Conservation (phyloP, 2,329 filamentous ascomycete genomes). For the Microdochium trichocladiopsis region DNA sequence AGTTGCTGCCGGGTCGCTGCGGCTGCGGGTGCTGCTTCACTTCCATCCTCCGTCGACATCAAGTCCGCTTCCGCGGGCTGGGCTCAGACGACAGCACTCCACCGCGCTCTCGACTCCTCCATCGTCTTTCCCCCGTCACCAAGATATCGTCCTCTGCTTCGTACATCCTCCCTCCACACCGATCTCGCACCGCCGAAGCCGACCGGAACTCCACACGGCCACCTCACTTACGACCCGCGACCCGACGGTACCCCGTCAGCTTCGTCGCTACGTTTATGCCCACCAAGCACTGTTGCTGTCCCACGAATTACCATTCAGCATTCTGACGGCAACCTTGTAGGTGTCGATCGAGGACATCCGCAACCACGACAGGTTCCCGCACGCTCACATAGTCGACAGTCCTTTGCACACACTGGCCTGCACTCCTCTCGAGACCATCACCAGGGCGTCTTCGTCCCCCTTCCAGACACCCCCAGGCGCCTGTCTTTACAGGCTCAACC, state of each 20-base stretch:
- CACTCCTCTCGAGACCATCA: not conserved
- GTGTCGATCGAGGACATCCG: not conserved
- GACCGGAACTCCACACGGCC: not conserved
- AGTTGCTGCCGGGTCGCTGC: too few relatives aligned
- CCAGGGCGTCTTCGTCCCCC: constrained; percentile 7
- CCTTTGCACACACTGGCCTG: too few relatives aligned
- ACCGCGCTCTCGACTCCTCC: not conserved
- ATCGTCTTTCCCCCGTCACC: not conserved
- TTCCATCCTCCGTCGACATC: not conserved
- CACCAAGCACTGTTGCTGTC: not conserved
- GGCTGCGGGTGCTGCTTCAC: too few relatives aligned
- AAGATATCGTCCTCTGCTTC: not conserved
- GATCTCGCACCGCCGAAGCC: not conserved
- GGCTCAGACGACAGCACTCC: not conserved
- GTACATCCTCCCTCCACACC: not conserved
- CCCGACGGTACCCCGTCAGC: not conserved
- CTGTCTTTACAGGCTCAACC: constrained; percentile 33
- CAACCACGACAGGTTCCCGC: not conserved
- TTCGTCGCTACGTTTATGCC: not conserved
- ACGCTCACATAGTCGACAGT: not conserved
- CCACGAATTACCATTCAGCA: not conserved
- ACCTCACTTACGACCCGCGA: not conserved
- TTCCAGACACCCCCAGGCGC: constrained; percentile 6
- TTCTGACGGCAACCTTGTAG: not conserved
- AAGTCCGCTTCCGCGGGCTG: not conserved